Evolutionary conservation across 2,329 filamentous ascomycete genomes (phyloP), one percentile per base, ranked within the genome.

Genomic region (Paraconiothyrium brasiliense): DNA sequence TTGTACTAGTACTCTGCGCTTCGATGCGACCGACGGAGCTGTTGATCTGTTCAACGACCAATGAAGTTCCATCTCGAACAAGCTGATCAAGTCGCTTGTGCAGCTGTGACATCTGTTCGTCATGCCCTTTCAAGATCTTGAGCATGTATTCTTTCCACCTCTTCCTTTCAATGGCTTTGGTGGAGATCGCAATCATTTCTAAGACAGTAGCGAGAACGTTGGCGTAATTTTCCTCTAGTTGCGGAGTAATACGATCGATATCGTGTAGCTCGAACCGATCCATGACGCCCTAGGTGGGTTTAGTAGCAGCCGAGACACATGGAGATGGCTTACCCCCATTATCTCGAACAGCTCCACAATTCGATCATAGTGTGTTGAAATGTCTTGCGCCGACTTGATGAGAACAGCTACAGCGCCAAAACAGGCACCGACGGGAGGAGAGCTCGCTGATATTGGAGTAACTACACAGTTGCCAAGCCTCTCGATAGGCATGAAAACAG

Each of bases 81-180:
- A 48, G 37, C 35, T 35, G 20, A 9, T 54, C 35, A 6, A 59
- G 41, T 35, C 22, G 4, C 22, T 52, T n/a, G 4, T 32, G 35
- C 7, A 59, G 57, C 11, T 22, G 20, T 27, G 52, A 27, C 16
- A 59, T 14, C 16, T 55, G 27, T 37, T 47, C 35, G 30, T 59
- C 50, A 5, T 48, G 37, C 16, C 39, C 41, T 20, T 20, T 55
- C 11, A 54, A 37, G 1, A 59, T 10, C 49, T 30, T 59, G 1
- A 37, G 27, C 5, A 20, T 46, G 20, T 30, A 27, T 34, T 48
- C 43, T 24, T 34, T 52, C 47, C 16, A 52, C 34, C 57, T 46
- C 20, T 44, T 43, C 20, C 55, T 27, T 16, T 41, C 30, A n/a
- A 59, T 59, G 4, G 57, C 47, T 52, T 59, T 59, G 4, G 49